Base-by-base conservation (phyloP, 2,329 filamentous ascomycete species). In the Aspergillus intermedius region DNA sequence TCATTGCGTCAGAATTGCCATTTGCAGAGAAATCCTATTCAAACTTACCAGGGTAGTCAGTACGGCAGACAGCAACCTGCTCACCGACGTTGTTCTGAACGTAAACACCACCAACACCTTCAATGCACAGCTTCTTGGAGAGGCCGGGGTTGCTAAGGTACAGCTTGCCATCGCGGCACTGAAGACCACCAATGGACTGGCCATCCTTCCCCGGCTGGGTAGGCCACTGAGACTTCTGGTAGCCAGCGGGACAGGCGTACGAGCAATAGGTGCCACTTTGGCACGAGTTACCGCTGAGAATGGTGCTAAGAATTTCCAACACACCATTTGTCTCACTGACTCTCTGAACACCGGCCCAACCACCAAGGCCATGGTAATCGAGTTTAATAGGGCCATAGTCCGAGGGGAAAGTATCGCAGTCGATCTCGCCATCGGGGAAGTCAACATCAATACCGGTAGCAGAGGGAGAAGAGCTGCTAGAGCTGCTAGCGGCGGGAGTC, bases 161-260 rank as follows among this genome's bases (percentile, higher is more conserved):
- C 6, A 96, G 83, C 67, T 86, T 86, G 62, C 86, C 86, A 28
- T 82, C 63, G 42, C 61, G 58, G 78, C 93, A 98, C 71, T 81
- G 82, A 15, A 97, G 73, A 58, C 93, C 93, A 68, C 93, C 93
- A 48, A 96, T 78, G 21, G 91, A 95, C 76, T 97, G 83, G 54
- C 84, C 84, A 45, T 82, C 88, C 34, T 76, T 63, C 48, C 91
- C 93, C 75, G 97, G 93, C 30, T 79, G 76, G 1, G 65, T 59
- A 42, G 93, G 89, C 86, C 90, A 97, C 67, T 97, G 91, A 3
- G 86, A 80, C 80, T 96, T 96, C 69, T 93, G 83, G 71, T 93
- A 95, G 42, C 91, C 91, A 23, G 83, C 73, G n/a, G 88, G 87
- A 76, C 93, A 98, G 49, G 88, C 84, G 64, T 97, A 97, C 2